A percentile compares a stretch with the other conserved stretches of the same genome.
phyloP scores from a whole-genome alignment of 2,329 filamentous ascomycete genomes.

The Aspergillus novoparasiticus region DNA sequence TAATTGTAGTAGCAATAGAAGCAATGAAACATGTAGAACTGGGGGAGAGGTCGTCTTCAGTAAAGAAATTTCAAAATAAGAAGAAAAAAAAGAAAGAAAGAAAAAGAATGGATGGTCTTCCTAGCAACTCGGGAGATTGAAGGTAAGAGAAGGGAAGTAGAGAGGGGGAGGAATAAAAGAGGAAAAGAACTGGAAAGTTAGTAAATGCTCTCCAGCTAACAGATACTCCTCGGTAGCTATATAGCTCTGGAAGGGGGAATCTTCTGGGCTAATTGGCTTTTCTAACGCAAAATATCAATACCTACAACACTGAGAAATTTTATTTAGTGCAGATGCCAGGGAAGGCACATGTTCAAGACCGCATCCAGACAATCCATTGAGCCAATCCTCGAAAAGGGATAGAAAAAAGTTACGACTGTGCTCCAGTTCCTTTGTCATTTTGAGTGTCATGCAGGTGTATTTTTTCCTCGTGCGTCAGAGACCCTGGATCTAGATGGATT shows the following conservation, averaged over 20 bases:
- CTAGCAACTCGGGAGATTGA: not conserved
- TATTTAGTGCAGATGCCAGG: slow-evolving; percentile 23
- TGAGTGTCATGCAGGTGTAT: slow-evolving; percentile 45
- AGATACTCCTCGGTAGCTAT: slow-evolving; percentile 13
- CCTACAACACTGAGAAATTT: slow-evolving; percentile 23
- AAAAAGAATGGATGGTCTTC: slow-evolving; percentile 11
- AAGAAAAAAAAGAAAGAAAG: slow-evolving; percentile 9
- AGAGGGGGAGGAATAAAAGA: slow-evolving; percentile 19
- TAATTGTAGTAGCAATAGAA: not conserved
- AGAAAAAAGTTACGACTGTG: slow-evolving; percentile 24
- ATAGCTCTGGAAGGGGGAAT: slow-evolving; percentile 15
- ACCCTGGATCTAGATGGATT: slow-evolving; percentile 46
- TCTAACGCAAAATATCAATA: slow-evolving; percentile 14
- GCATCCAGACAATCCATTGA: slow-evolving; percentile 23
- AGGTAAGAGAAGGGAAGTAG: slow-evolving; percentile 14
- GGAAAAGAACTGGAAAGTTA: slow-evolving; percentile 19
- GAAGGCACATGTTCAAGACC: slow-evolving; percentile 27
- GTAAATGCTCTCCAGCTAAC: slow-evolving; percentile 28
- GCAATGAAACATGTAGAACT: not conserved
- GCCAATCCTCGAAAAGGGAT: slow-evolving; percentile 26
- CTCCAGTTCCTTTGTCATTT: slow-evolving; percentile 39
- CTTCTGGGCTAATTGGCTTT: slow-evolving; percentile 20
- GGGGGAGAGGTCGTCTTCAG: not conserved
- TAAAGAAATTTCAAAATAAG: not conserved
- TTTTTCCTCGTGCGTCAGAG: slow-evolving; percentile 46